Evolutionary conservation across 1,284 basidiomycete genomes (phyloP).

Genomic region (Ganoderma lingzhi): DNA sequence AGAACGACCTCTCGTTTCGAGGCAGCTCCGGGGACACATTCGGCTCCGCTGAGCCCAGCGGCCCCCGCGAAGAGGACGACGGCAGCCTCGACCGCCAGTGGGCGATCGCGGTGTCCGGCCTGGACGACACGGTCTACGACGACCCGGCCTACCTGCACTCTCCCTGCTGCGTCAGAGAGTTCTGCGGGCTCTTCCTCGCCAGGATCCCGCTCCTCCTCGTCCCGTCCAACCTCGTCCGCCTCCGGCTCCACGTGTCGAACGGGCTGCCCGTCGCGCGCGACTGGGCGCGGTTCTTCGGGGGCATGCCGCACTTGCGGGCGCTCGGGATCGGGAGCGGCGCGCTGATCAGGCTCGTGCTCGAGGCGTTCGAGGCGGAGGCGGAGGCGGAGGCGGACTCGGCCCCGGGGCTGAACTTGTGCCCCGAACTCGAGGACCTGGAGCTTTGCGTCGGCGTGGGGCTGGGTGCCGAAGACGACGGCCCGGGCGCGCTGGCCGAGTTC

Average conservation of each 20-base stretch:
- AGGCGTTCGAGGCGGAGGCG: neutral
- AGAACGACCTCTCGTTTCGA: neutral
- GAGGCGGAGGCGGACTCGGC: neutral
- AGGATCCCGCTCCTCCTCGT: neutral
- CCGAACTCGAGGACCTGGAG: neutral
- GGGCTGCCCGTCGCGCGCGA: neutral
- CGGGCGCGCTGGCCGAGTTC: neutral
- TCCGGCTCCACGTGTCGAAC: neutral
- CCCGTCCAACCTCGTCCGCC: neutral
- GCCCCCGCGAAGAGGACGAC: too few relatives aligned
- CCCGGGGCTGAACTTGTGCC: neutral
- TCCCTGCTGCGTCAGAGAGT: neutral
- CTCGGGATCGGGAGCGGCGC: neutral
- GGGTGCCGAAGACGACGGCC: neutral
- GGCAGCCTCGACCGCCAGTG: too few relatives aligned
- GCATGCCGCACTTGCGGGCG: neutral
- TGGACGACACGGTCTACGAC: neutral
- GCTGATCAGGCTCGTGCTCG: neutral
- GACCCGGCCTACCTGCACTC: neutral
- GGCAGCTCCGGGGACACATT: neutral
- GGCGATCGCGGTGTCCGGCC: neutral
- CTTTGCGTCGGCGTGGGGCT: neutral
- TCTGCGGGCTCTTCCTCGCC: neutral
- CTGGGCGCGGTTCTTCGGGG: neutral
- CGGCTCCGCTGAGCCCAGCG: too few relatives aligned